These are phyloP conservation scores for Penicillium sp. DNA, from an alignment of 2,329 filamentous ascomycete genomes.

Conservation along the genomic window DNA sequence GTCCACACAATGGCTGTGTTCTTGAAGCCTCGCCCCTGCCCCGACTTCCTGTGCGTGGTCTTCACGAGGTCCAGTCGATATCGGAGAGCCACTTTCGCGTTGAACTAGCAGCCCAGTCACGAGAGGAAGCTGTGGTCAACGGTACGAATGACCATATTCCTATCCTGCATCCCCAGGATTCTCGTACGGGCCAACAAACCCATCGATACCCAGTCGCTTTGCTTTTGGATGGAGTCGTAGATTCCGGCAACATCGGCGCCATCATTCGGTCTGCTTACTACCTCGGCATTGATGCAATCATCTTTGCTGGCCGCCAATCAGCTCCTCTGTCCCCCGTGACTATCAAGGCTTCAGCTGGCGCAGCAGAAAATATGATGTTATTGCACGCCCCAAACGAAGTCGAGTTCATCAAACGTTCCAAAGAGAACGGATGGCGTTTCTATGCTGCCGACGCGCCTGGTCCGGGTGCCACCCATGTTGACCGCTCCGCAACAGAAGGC, in stretches of 20 bases:
- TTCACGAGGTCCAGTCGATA: conserved; percentile 48
- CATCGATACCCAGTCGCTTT: conserved; percentile 37
- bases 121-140: conserved; percentile 69
- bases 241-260: conserved; percentile 84
- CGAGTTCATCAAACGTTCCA: conserved; percentile 64
- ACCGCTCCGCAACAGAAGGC: conserved; percentile 8
- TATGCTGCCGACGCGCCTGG: conserved; percentile 63
- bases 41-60: conserved; percentile 57
- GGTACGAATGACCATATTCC: conserved; percentile 53
- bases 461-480: conserved; percentile 21
- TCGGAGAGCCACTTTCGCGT: conserved; percentile 52
- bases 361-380: conserved; percentile 71
- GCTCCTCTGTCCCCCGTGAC: conserved; percentile 70
- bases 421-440: conserved; percentile 69
- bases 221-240: conserved; percentile 50
- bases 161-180: conserved; percentile 19
- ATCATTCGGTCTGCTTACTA: conserved; percentile 86
- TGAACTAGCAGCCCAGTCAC: conserved; percentile 59
- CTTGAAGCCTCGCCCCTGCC: conserved; percentile 83
- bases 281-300: conserved; percentile 79
- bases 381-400: conserved; percentile 63
- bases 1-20: conserved; percentile 85
- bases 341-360: conserved; percentile 82
- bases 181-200: conserved; percentile 5
- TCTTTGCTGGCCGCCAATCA: conserved; percentile 66